Conservation (phyloP, 495 filamentous ascomycete species). For the Penicillium diatomitis region DNA sequence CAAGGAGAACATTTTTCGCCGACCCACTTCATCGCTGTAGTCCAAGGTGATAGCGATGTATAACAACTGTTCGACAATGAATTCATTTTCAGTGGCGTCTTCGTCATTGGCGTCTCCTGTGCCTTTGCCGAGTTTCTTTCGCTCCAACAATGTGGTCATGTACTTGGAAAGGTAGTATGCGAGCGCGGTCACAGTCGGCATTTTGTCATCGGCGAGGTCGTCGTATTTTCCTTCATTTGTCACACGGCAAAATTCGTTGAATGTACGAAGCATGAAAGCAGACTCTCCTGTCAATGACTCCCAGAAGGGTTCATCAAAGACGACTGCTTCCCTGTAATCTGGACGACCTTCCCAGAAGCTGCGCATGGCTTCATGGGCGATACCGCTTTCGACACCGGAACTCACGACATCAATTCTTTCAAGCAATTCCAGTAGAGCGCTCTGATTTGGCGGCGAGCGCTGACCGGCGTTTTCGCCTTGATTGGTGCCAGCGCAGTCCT, state of each 20-base stretch:
- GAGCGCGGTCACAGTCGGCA: conserved; percentile 87
- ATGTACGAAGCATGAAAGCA: conserved; percentile 77
- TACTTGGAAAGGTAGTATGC: conserved; percentile 76
- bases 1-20: conserved; percentile 88
- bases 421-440: conserved; percentile 77
- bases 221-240: conserved; percentile 64
- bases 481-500: conserved; percentile 70
- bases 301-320: conserved; percentile 83
- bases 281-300: conserved; percentile 76
- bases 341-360: conserved; percentile 92
- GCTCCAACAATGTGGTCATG: conserved; percentile 63
- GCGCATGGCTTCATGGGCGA: conserved; percentile 84
- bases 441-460: conserved; percentile 53
- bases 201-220: conserved; percentile 72
- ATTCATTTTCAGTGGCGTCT: conserved; percentile 77
- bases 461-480: conserved; percentile 39
- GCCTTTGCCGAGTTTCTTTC: conserved; percentile 46
- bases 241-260: conserved; percentile 82
- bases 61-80: conserved; percentile 88
- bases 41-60: conserved; percentile 87
- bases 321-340: conserved; percentile 75
- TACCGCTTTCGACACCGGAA: conserved; percentile 79
- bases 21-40: conserved; percentile 89
- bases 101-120: conserved; percentile 62
- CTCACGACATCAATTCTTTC: conserved; percentile 91